Conservation (phyloP, 2,329 filamentous ascomycete species). For the Colletotrichum filicis region DNA sequence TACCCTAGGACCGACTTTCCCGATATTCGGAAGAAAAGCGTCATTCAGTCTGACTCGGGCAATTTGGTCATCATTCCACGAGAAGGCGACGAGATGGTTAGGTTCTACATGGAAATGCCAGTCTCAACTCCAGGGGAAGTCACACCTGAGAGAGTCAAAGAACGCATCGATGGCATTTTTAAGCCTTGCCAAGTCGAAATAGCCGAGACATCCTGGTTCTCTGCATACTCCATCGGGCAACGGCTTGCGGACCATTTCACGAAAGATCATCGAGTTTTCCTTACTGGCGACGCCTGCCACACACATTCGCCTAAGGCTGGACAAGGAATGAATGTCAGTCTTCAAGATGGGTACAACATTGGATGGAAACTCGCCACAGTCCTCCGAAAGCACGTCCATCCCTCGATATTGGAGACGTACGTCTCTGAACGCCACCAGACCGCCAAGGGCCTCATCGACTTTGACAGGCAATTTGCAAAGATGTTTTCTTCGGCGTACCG, state of each 20-base stretch:
- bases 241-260: constrained; percentile 77
- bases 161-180: constrained; percentile 64
- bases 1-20: constrained; percentile 68
- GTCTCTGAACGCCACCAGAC: constrained; percentile 86
- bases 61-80: constrained; percentile 78
- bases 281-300: constrained; percentile 81
- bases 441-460: constrained; percentile 84
- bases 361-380: constrained; percentile 97
- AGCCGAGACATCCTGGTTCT: constrained; percentile 76
- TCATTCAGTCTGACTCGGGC: constrained; percentile 60
- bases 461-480: constrained; percentile 90
- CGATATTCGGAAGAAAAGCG: constrained; percentile 68
- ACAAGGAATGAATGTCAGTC: constrained; percentile 84
- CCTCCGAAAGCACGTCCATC: constrained; percentile 80
- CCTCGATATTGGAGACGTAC: constrained; percentile 83
- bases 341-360: constrained; percentile 85
- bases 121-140: constrained; percentile 56
- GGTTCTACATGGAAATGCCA: constrained; percentile 75
- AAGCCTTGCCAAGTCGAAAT: constrained; percentile 68
- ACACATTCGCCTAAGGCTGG: constrained; percentile 82
- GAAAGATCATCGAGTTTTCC: constrained; percentile 75
- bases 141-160: constrained; percentile 61
- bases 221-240: constrained; percentile 81
- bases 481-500: constrained; percentile 74
- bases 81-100: constrained; percentile 67